phyloP scores from a whole-genome alignment of 2,329 filamentous ascomycete genomes.

The Arthrobotrys musiformis region DNA sequence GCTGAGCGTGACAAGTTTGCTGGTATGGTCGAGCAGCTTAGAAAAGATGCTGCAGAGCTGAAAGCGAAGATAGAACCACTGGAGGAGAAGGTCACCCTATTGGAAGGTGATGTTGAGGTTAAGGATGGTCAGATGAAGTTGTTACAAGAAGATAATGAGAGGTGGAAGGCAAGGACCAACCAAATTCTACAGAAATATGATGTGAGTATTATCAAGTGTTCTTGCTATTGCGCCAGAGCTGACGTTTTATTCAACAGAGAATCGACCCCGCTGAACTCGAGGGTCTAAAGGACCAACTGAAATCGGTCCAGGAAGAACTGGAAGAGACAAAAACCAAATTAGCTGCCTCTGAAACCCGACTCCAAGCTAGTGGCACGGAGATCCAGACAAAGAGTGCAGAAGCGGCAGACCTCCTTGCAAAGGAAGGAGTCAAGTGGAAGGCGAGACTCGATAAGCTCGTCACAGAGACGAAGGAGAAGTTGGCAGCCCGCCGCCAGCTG shows the following conservation, averaged over 20 bases:
- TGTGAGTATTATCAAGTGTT: constrained; percentile 52
- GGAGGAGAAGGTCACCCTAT: constrained; percentile 79
- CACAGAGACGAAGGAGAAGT: constrained; percentile 57
- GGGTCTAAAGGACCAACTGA: constrained; percentile 81
- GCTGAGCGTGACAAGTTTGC: constrained; percentile 85
- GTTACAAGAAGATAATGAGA: constrained; percentile 88
- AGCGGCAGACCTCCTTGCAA: constrained; percentile 49
- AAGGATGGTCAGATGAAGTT: constrained; percentile 89
- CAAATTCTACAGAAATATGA: constrained; percentile 97
- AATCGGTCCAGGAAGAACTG: constrained; percentile 73
- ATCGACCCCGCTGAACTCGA: constrained; percentile 94
- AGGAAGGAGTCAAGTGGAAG: constrained; percentile 50
- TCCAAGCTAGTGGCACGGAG: constrained; percentile 53
- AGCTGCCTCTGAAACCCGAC: constrained; percentile 60
- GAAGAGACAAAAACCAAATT: constrained; percentile 63
- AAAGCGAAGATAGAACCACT: constrained; percentile 81
- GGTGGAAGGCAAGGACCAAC: constrained; percentile 95
- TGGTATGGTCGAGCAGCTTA: constrained; percentile 78
- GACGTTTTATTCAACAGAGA: constrained; percentile 64
- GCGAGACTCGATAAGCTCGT: constrained; percentile 57
- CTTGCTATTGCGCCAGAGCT: neutral
- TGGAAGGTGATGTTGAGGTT: constrained; percentile 82
- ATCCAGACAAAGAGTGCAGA: constrained; percentile 57
- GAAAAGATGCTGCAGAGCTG: constrained; percentile 78
- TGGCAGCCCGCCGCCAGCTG: constrained; percentile 37